phyloP scores from a whole-genome alignment of 345 rosid genomes.

The Kandelia obovata region DNA sequence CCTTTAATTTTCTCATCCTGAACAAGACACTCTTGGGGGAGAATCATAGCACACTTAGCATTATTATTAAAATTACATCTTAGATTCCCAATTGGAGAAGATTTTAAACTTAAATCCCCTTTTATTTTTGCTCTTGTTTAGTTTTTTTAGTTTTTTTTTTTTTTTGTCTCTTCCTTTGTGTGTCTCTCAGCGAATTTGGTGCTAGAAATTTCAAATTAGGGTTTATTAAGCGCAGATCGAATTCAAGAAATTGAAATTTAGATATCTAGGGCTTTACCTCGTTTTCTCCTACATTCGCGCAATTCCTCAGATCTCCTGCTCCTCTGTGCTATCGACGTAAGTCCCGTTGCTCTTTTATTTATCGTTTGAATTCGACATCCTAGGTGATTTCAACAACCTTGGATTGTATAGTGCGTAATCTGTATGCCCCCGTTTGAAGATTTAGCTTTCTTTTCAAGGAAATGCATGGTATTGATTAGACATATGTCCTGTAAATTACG shows the following conservation, averaged over 20 bases:
- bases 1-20: background rate
- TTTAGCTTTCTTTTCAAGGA: background rate
- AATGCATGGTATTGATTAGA: background rate
- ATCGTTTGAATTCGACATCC: slow-evolving; percentile 5
- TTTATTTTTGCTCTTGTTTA: background rate
- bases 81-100: background rate
- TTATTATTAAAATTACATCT: too few relatives aligned
- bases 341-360: slow-evolving; percentile 7
- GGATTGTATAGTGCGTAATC: slow-evolving; percentile 2
- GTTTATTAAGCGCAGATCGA: slow-evolving; percentile 28
- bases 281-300: slow-evolving; percentile 5
- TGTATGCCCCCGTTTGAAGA: slow-evolving; percentile 3
- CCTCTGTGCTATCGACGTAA: slow-evolving; percentile 23
- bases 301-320: slow-evolving; percentile 25
- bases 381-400: background rate
- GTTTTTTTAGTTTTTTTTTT: background rate
- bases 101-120: too few relatives aligned
- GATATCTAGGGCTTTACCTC: slow-evolving; percentile 8
- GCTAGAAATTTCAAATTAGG: slow-evolving; percentile 30
- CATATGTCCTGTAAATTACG: slow-evolving; percentile 6
- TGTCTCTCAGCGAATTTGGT: background rate
- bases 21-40: background rate
- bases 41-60: background rate
- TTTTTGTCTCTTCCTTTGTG: background rate
- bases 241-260: background rate